A percentile compares a stretch with the other conserved stretches of the same genome.
These are phyloP conservation scores for Allomyces arbusculus DNA, from an alignment of 192 early-diverging fungal species.

Conservation along the genomic window DNA sequence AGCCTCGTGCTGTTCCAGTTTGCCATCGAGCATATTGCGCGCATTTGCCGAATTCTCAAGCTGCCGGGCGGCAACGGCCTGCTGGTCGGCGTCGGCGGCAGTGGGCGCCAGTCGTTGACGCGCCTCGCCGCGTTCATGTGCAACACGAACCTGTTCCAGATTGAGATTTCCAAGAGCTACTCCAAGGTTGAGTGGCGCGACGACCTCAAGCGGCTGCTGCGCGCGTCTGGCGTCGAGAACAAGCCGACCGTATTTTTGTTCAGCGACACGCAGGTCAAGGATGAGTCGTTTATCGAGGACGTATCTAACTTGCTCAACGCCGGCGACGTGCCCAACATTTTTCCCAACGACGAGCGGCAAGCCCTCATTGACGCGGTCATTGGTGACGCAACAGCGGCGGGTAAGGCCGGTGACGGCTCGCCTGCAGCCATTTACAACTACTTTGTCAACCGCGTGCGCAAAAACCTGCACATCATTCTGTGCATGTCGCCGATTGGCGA, in stretches of 20 bases:
- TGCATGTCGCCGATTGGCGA: constrained; percentile 98
- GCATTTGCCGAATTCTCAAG: constrained; percentile 93
- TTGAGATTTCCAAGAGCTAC: constrained; percentile 93
- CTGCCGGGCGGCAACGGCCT: constrained; percentile 95
- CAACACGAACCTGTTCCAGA: constrained; percentile 80
- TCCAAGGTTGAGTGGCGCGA: constrained; percentile 91
- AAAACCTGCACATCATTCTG: constrained; percentile 95
- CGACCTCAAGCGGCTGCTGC: constrained; percentile 71
- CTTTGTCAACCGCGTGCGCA: constrained; percentile 90
- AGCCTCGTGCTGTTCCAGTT: constrained; percentile 91
- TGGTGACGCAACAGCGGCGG: constrained; percentile 84
- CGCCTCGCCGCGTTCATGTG: constrained; percentile 99
- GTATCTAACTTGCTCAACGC: constrained; percentile 98
- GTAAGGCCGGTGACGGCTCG: constrained; percentile 65
- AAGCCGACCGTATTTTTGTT: constrained; percentile 95
- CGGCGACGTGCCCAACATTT: constrained; percentile 93
- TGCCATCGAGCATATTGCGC: constrained; percentile 87
- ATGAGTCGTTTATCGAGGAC: constrained; percentile 90
- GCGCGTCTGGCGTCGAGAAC: constrained; percentile 81
- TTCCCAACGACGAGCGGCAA: constrained; percentile 91
- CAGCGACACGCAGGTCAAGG: constrained; percentile 92
- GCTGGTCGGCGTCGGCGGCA: constrained; percentile 91
- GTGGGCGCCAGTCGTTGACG: constrained; percentile 91
- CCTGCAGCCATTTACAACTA: constrained; percentile 88
- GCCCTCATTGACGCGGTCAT: constrained; percentile 82